phyloP scores from a whole-genome alignment of 192 early-diverging fungal genomes.

The Coemansia erecta region DNA sequence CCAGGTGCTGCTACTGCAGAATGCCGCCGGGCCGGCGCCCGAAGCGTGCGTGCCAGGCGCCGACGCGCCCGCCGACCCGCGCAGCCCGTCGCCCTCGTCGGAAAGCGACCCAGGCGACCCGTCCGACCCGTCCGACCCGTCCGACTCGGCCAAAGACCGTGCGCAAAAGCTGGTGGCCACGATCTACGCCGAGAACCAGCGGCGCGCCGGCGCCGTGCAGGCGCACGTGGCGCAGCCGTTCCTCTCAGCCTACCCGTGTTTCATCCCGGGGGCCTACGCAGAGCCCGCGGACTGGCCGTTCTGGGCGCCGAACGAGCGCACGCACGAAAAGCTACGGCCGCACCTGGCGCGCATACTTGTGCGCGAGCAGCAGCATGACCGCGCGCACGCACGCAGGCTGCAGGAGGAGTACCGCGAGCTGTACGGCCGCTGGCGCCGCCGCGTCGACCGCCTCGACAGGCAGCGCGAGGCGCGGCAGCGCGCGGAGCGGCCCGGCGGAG shows the following conservation, averaged over 20 bases:
- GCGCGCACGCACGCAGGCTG: constrained; percentile 18
- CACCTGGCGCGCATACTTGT: constrained; percentile 23
- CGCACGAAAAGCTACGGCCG: constrained; percentile 24
- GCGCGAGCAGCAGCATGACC: constrained; percentile 17
- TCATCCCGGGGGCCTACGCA: constrained; percentile 37
- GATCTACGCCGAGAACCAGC: constrained; percentile 45
- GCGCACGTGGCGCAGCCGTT: constrained; percentile 28
- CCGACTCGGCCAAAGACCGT: neutral
- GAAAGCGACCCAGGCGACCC: no score
- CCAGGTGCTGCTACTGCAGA: no score
- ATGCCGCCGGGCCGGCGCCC: no score
- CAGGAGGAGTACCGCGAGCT: constrained; percentile 43
- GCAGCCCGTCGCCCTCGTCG: no score
- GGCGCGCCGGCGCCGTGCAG: constrained; percentile 23
- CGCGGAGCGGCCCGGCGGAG: no score
- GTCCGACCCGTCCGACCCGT: no score
- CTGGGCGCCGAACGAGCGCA: constrained; percentile 32
- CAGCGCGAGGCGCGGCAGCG: constrained; percentile 43
- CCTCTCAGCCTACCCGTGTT: constrained; percentile 24
- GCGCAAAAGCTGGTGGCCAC: constrained; percentile 9
- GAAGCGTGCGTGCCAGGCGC: no score
- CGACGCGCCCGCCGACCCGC: no score
- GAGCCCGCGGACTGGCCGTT: constrained; percentile 47
- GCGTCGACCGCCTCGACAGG: constrained; percentile 45
- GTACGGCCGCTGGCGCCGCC: constrained; percentile 43